Evolutionary conservation across 2,329 filamentous ascomycete species (phyloP).

Genomic region (Chaetomiaceae sp.): DNA sequence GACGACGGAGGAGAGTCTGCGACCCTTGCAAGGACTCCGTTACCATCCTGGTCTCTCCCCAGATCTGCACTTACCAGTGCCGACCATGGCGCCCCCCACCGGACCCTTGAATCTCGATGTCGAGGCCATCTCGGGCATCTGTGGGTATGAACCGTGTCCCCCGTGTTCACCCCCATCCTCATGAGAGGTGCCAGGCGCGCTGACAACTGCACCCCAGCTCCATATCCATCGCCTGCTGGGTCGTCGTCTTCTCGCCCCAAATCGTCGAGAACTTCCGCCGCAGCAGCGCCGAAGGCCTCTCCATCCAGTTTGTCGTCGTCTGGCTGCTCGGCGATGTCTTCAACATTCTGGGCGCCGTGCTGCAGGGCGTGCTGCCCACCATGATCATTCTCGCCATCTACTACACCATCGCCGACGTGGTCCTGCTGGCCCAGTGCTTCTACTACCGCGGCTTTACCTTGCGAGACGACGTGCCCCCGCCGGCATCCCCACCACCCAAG

Average conservation of each 20-base stretch:
- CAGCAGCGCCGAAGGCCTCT: conserved; percentile 78
- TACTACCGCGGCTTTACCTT: conserved; percentile 85
- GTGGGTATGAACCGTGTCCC: conserved; percentile 55
- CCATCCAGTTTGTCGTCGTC: conserved; percentile 83
- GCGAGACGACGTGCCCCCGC: conserved; percentile 43
- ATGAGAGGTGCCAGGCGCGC: conserved; percentile 3
- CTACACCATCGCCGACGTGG: conserved; percentile 86
- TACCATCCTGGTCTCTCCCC: neutral
- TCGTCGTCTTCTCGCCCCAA: conserved; percentile 94
- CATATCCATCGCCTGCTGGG: conserved; percentile 95
- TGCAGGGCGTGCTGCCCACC: conserved; percentile 83
- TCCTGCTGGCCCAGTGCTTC: conserved; percentile 83
- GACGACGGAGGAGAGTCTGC: too few species aligned
- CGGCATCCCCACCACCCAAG: conserved; percentile 1
- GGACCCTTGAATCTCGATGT: conserved; percentile 67
- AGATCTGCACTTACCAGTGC: too few species aligned
- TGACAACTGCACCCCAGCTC: conserved; percentile 49
- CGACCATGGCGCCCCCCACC: conserved; percentile 48
- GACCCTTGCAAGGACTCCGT: too few species aligned
- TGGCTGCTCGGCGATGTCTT: conserved; percentile 95
- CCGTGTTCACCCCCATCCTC: neutral
- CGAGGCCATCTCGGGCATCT: conserved; percentile 87
- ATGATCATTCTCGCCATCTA: conserved; percentile 86
- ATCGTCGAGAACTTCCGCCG: conserved; percentile 92
- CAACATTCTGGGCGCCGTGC: conserved; percentile 86